A percentile compares a stretch with the other conserved stretches of the same genome.
These are phyloP conservation scores for Kazachstania bromeliacearum DNA, from an alignment of 805 yeast genomes.

Conservation along the genomic window DNA sequence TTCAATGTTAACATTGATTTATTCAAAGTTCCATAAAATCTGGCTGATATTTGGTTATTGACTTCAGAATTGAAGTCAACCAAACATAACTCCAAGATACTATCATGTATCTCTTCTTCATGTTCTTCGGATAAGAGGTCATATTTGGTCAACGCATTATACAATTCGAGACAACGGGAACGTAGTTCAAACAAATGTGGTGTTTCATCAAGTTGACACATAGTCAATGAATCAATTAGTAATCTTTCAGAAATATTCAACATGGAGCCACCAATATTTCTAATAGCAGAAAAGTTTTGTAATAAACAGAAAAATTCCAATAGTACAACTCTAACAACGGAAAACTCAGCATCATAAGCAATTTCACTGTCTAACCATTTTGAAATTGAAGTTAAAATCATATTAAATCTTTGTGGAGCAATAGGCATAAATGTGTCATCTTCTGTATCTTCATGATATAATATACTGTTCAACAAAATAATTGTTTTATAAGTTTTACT, in stretches of 20 bases:
- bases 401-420: constrained; percentile 54
- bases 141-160: constrained; percentile 24
- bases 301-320: constrained; percentile 34
- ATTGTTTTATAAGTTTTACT: constrained; percentile 38
- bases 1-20: constrained; percentile 28
- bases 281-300: constrained; percentile 27
- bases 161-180: constrained; percentile 38
- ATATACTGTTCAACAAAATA: constrained; percentile 37
- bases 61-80: constrained; percentile 18
- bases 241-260: constrained; percentile 39
- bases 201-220: constrained; percentile 31
- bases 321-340: constrained; percentile 41
- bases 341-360: constrained; percentile 49
- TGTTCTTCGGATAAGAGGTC: constrained; percentile 30
- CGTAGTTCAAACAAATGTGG: constrained; percentile 34
- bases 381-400: constrained; percentile 46
- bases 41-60: constrained; percentile 26
- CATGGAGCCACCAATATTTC: constrained; percentile 32
- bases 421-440: constrained; percentile 34
- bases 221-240: constrained; percentile 25
- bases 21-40: constrained; percentile 32
- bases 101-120: constrained; percentile 32
- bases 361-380: constrained; percentile 55
- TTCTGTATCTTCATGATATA: constrained; percentile 11
- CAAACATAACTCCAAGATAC: constrained; percentile 36